Evolutionary conservation across 2,329 filamentous ascomycete species (phyloP), one percentile per base, ranked within the genome.

Genomic region (Fusarium proliferatum): DNA sequence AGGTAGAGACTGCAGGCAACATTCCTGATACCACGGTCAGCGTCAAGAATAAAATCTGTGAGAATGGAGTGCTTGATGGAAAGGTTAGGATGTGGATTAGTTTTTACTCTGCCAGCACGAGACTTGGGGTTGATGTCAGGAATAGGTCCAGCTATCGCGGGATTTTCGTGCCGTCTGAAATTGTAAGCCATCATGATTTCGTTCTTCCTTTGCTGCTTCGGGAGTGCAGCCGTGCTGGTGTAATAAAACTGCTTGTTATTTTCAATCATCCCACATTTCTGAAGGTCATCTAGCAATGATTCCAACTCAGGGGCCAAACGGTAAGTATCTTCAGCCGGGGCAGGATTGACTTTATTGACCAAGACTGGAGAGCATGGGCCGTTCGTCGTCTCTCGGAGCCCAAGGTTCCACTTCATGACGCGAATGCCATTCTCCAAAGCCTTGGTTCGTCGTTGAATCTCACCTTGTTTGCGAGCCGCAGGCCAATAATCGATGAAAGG

Each of bases 321-420:
- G 3, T 38, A 53, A 19, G 6, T 2, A 21, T 28, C 33, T 9
- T 2, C 5, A 23, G 30, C 11, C n/a, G n/a, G 30, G 11, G 5
- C 10, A 19, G 48, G 11, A 4, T 16, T 10, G 15, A 0, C n/a
- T 17, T 1, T 5, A 3, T 16, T 9, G 3, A 9, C 9, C 2
- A 15, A 23, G 21, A 12, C 7, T 11, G 12, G 4, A 11, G 30
- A 2, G 10, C 5, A n/a, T 36, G 48, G 9, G 6, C 4, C 2
- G 6, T 17, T 16, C 0, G 9, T 28, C 0, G 6, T 9, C 9
- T 38, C 17, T 0, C 2, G 9, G 3, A 53, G 12, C 19, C 19
- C 23, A 21, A 38, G 9, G 2, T 38, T 36, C 49, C 34, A 53
- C 12, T n/a, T 53, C 17, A 26, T 21, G 13, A 11, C 8, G 38